Evolutionary conservation across 2,329 filamentous ascomycete genomes (phyloP), one percentile per base, ranked within the genome.

Genomic region (Arthroderma uncinatum): DNA sequence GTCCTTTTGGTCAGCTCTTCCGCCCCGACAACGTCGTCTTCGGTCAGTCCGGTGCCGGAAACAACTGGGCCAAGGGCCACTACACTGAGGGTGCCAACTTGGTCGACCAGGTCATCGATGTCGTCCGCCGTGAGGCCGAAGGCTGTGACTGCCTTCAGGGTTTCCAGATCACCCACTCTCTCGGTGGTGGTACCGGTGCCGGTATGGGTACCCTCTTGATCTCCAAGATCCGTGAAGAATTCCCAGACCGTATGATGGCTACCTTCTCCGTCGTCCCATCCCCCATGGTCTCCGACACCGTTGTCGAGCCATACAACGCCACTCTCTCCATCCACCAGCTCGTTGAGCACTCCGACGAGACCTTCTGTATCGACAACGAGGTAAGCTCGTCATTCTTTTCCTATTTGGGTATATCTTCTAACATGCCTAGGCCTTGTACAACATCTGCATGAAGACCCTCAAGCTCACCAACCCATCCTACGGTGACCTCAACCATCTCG

Each of bases 361-460:
- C 93, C 75, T 98, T 96, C 85, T 98, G 93, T 81, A 98, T 98
- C 76, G 93, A 98, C 78, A 98, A 98, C 82, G 92, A 98, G 85
- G 79, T 81, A 71, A 61, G 71, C 34, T 16, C 25, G n/a, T n/a
- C n/a, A 8, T 25, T 33, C 6, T 8, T 6, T 23, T n/a, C n/a
- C 28, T 16, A 16, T 9, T 4, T n/a, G 10, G 2, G 19, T 14
- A 16, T 30, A 16, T 33, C 12, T 33, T 37, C 25, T 9, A 58
- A 25, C 5, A 9, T 19, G 6, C 33, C 10, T 61, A 81, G 80
- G 93, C 93, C 76, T 85, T 98, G 67, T 98, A 98, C 83, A 93
- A 98, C 74, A 98, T 98, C 71, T 98, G 93, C 89, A 96, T 96
- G 89, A 88, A 92, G 74, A 98, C 93, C 62, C 86, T 98, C 66